Evolutionary conservation across 345 rosid genomes (phyloP).

Genomic region (Camelina hispida): DNA sequence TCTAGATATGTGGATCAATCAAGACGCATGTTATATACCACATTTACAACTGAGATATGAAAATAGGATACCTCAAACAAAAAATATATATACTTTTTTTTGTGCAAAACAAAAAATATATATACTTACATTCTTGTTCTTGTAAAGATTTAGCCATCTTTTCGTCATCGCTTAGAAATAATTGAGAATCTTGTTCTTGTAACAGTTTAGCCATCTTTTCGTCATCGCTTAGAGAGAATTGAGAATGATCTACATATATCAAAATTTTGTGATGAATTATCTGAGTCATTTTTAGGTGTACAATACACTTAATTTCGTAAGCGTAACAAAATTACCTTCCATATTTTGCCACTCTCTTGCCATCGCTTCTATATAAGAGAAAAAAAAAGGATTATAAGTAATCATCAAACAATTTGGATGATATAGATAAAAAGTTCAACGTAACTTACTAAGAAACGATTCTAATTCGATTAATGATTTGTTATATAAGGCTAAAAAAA

Average conservation of each 20-base stretch:
- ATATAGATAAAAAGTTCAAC: neutral
- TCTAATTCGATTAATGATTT: neutral
- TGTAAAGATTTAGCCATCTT: constrained; percentile 22
- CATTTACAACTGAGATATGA: neutral
- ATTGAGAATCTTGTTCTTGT: constrained; percentile 1
- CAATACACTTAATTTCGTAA: neutral
- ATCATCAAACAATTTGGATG: neutral
- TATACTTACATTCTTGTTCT: constrained; percentile 39
- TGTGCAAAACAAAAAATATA: neutral
- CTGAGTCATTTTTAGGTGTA: neutral
- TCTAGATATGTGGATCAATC: constrained; percentile 14
- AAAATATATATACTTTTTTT: too few relatives aligned
- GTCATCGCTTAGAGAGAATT: constrained; percentile 28
- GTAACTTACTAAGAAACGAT: neutral
- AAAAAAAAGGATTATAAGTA: neutral
- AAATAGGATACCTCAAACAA: neutral
- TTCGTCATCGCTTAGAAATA: constrained; percentile 34
- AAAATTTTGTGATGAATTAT: neutral
- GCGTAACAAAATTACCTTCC: constrained; percentile 13
- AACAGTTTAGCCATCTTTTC: constrained; percentile 18
- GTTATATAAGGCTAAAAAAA: neutral
- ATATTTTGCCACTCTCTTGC: constrained; percentile 28
- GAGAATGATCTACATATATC: constrained; percentile 19
- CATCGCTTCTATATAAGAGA: constrained; percentile 12
- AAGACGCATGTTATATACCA: neutral